Evolutionary conservation across 805 yeast genomes (phyloP), one percentile per base, ranked within the genome.

Genomic region (Nakazawaea ambrosiae): DNA sequence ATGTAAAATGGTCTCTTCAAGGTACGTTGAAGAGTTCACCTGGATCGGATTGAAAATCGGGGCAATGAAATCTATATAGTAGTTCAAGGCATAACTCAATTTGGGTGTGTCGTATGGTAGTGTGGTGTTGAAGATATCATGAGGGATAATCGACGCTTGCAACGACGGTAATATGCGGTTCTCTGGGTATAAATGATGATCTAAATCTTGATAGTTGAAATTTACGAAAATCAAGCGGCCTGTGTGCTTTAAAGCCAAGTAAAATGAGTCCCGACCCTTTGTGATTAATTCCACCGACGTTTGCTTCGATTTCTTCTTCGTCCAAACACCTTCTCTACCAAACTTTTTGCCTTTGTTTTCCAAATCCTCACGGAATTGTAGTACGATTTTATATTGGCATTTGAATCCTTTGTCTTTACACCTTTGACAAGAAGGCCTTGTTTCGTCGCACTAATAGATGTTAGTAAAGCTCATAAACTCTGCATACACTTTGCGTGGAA

Each of bases 361-460:
- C 19, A 39, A 27, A 31, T 42, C 45, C 20, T 39, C 43, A 14
- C 40, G n/a, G 28, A 42, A 42, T 31, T 42, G 45, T 31, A 42
- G 20, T 9, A 10, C 26, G 14, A 36, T 23, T 17, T 33, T 28
- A 22, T 42, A 42, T 11, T 38, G 35, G 29, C 45, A 42, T 20
- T 20, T 24, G 33, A 36, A 4, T 6, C 36, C 43, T 20, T 27
- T 35, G 20, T 64, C 63, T 35, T 60, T 42, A 43, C 70, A 64
- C 31, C 61, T 61, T 27, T 47, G 29, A 32, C 70, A 64, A 15
- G 44, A 42, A 1, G 68, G 70, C 36, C 61, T 61, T 19, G 53
- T 47, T 44, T 64, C 70, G 42, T 64, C 68, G 45, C 70, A 64
- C 47, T 36, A 16, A 8, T n/a, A n/a, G n/a, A n/a, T n/a, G n/a